Evolutionary conservation across 495 filamentous ascomycete genomes (phyloP).

Genomic region (Xylaria flabelliformis): DNA sequence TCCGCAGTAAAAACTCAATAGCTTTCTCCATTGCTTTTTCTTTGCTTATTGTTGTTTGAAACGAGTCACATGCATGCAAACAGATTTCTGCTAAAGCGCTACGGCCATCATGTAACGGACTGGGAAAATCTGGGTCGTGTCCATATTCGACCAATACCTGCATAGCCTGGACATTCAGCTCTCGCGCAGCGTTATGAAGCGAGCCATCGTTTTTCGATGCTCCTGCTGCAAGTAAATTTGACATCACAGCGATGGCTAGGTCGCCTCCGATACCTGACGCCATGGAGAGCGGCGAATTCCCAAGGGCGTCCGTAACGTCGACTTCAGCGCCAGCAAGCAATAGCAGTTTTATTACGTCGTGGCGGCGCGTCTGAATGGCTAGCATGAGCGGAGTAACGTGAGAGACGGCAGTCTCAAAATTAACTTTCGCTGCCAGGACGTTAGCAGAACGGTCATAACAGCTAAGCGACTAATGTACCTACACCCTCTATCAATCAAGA

Average conservation of each 20-base stretch:
- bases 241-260: constrained; percentile 52
- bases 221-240: constrained; percentile 50
- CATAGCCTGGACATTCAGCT: constrained; percentile 53
- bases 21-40: constrained; percentile 57
- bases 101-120: constrained; percentile 53
- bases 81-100: constrained; percentile 57
- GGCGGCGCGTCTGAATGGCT: constrained; percentile 50
- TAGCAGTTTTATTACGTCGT: constrained; percentile 50
- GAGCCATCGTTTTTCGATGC: constrained; percentile 56
- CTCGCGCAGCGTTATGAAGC: constrained; percentile 55
- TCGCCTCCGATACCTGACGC: constrained; percentile 56
- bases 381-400: constrained; percentile 57
- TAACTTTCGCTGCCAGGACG: constrained; percentile 48
- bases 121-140: constrained; percentile 58
- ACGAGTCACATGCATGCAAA: constrained; percentile 48
- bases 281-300: constrained; percentile 56
- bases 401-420: constrained; percentile 50
- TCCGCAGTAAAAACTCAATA: constrained; percentile 49
- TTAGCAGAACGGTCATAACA: constrained; percentile 24
- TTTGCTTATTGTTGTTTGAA: constrained; percentile 43
- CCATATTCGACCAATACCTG: constrained; percentile 50
- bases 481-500: constrained; percentile 50
- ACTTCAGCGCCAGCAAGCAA: constrained; percentile 55
- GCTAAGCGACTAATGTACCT: constrained; percentile 24
- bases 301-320: constrained; percentile 48